Conservation (phyloP, 2,329 filamentous ascomycete genomes). For the Pseudopithomyces maydicus region DNA sequence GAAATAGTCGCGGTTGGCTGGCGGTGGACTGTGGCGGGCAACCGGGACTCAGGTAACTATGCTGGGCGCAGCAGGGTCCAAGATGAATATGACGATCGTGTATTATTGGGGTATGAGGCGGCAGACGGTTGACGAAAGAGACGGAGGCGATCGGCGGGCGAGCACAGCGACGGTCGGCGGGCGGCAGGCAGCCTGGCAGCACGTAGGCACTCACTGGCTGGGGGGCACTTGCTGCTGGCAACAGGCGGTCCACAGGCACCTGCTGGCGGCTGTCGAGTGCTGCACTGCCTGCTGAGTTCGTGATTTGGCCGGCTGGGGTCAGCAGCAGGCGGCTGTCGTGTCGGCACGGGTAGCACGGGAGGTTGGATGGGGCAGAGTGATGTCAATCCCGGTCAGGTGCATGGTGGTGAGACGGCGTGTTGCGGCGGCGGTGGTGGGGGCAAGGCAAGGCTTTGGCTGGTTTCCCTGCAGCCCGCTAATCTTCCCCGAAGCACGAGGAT, state of each 20-base stretch:
- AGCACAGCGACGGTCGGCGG: slow-evolving; percentile 16
- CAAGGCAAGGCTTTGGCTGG: neutral
- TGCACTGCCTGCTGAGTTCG: too few species aligned
- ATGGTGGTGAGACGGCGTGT: slow-evolving; percentile 10
- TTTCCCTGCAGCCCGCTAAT: slow-evolving; percentile 5
- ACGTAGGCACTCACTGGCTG: too few species aligned
- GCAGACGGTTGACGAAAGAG: slow-evolving; percentile 19
- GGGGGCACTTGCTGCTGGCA: too few species aligned
- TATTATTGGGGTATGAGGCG: slow-evolving; percentile 18
- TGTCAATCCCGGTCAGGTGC: slow-evolving; percentile 12
- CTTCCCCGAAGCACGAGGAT: neutral
- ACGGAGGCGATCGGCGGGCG: slow-evolving; percentile 27
- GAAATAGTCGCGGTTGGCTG: too few species aligned
- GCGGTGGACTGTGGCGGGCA: too few species aligned
- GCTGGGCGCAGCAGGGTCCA: slow-evolving; percentile 33
- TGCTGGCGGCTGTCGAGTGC: too few species aligned
- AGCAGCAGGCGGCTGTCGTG: neutral
- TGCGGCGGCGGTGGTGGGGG: slow-evolving; percentile 5
- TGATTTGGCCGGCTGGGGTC: too few species aligned
- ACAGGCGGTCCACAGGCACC: too few species aligned
- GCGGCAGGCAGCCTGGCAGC: slow-evolving; percentile 10
- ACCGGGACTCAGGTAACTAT: slow-evolving; percentile 3
- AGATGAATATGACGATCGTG: slow-evolving; percentile 29
- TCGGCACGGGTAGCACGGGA: slow-evolving; percentile 9
- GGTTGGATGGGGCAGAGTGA: neutral